A percentile compares a stretch with the other conserved stretches of the same genome.
These are phyloP conservation scores for Cyberlindnera maclurae DNA, from an alignment of 805 yeast species.

Conservation along the genomic window DNA sequence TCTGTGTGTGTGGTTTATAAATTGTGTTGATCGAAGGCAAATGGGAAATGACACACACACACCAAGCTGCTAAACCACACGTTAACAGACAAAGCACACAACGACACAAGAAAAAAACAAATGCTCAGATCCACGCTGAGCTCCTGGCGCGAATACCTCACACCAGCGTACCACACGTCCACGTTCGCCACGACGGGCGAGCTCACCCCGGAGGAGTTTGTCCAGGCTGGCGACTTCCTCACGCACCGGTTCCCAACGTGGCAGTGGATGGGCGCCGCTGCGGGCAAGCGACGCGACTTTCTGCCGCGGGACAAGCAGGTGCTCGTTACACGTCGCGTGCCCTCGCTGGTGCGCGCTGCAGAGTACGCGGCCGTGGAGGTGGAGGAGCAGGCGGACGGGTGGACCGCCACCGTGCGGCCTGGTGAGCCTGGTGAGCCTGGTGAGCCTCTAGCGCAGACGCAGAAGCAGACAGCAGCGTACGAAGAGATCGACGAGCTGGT, in stretches of 20 bases:
- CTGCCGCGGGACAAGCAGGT: slow-evolving; percentile 84
- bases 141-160: slow-evolving; percentile 83
- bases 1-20: too few species aligned
- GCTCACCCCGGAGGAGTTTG: slow-evolving; percentile 93
- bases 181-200: slow-evolving; percentile 84
- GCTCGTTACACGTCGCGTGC: slow-evolving; percentile 83
- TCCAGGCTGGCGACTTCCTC: slow-evolving; percentile 87
- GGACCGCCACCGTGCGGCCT: slow-evolving; percentile 37
- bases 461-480: background rate
- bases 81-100: background rate
- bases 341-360: slow-evolving; percentile 69
- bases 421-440: too few species aligned
- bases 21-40: too few species aligned
- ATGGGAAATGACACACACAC: too few species aligned
- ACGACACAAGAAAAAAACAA: background rate
- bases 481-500: slow-evolving; percentile 39
- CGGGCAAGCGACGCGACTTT: slow-evolving; percentile 52
- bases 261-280: slow-evolving; percentile 75
- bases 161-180: slow-evolving; percentile 85
- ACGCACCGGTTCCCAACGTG: slow-evolving; percentile 93
- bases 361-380: slow-evolving; percentile 37
- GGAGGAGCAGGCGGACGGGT: slow-evolving; percentile 45
- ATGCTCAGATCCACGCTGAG: slow-evolving; percentile 66
- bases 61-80: background rate
- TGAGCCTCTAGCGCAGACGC: background rate